phyloP scores from a whole-genome alignment of 257 asterid species.

The Osmanthus fragrans region DNA sequence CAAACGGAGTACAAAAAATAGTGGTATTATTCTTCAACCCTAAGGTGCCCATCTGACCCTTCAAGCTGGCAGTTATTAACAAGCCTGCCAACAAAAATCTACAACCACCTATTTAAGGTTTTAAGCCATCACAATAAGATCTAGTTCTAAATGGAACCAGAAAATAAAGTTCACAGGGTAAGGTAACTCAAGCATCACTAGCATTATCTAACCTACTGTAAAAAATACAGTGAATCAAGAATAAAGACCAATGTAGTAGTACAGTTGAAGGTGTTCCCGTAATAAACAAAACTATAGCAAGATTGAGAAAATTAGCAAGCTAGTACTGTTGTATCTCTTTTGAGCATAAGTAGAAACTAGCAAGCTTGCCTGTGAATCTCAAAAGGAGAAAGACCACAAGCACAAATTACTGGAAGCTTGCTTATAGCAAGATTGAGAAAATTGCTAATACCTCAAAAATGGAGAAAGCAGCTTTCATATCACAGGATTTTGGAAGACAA shows the following conservation, averaged over 20 bases:
- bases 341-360: conserved; percentile 5
- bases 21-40: background rate
- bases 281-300: background rate
- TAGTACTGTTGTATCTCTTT: background rate
- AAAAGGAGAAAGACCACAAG: background rate
- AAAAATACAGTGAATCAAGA: background rate
- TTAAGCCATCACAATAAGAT: background rate
- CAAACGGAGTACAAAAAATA: background rate
- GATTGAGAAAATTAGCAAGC: too few relatives aligned
- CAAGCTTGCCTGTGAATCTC: conserved; percentile 11
- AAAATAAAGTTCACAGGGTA: background rate
- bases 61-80: background rate
- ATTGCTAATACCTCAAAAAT: conserved; percentile 5
- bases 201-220: background rate
- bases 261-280: background rate
- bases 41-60: background rate
- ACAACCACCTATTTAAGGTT: background rate
- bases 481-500: conserved; percentile 10
- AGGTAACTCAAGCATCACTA: background rate
- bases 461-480: conserved; percentile 2
- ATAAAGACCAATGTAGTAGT: background rate
- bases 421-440: background rate
- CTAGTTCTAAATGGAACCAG: background rate
- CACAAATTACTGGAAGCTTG: conserved; percentile 8
- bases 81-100: background rate